Base-by-base conservation (phyloP, 257 asterid genomes). In the Nicotiana otophora region DNA sequence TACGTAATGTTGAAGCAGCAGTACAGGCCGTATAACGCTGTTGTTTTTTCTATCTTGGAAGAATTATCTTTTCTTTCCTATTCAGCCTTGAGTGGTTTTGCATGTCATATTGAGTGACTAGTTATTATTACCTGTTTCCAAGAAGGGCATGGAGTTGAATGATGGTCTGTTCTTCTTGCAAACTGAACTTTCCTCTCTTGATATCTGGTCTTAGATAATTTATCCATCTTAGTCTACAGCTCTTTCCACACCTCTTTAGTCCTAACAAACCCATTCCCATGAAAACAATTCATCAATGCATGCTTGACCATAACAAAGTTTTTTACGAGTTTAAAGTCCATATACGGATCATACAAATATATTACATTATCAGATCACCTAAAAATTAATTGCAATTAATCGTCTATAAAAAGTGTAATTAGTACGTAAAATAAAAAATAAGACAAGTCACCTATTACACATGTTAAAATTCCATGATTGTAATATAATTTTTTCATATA, bases 131-230 rank as follows among this genome's bases (percentile, higher is more conserved):
- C 79, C 79, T 23, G 79, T 74, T 74, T 42, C 79, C 79, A 23
- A 74, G 79, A 74, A 74, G 79, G 15, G 79, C 79, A 74, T 74
- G 79, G 7, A 74, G 79, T 74, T 74, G 79, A 74, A 74, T 74
- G 15, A 74, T 74, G 7, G 62, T 46, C 1, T 74, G 79, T 74
- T 74, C 79, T 74, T 74, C 79, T 46, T 74, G 62, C 23, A 74
- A 48, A 48, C 79, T 74, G 79, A 74, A 74, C 26, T 74, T 74
- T 23, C 79, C 79, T 74, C 79, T 74, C 4, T 74, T 74, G 16
- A 74, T 74, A 74, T 74, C 79, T 11, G 79, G 79, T 74, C 79
- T 74, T 48, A 74, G 5, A 74, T 74, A 74, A 74, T 74, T 74
- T 46, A 74, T 74, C 79, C 79, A 74, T 48, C 79, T 46, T 74